phyloP scores from a whole-genome alignment of 768 basidiomycete genomes.

The Tricholoma sp. region DNA sequence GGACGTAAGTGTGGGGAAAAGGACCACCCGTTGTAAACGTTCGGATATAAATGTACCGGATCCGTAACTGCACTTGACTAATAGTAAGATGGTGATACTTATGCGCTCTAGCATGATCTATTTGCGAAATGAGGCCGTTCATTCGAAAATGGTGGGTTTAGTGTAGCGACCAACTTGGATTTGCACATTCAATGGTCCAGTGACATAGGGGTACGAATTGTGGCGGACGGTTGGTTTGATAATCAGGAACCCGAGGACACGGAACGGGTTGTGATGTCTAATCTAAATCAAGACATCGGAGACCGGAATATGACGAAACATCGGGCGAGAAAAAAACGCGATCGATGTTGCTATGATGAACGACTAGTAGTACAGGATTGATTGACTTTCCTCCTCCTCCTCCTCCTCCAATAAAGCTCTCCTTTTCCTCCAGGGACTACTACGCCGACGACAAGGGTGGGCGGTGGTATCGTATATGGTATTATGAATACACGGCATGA shows the following conservation, averaged over 20 bases:
- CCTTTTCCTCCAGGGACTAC: conserved; percentile 5
- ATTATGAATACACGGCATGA: conserved; percentile 10
- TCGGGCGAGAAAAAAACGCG: conserved; percentile 12
- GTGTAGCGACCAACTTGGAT: too few species aligned
- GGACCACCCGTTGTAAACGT: background rate
- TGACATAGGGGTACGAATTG: too few species aligned
- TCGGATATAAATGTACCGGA: background rate
- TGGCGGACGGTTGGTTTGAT: background rate
- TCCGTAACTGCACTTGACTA: background rate
- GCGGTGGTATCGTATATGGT: conserved; percentile 10
- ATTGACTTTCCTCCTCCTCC: conserved; percentile 25
- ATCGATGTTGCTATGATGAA: conserved; percentile 22
- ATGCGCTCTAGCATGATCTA: too few species aligned
- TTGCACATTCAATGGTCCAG: too few species aligned
- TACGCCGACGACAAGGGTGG: conserved; percentile 14
- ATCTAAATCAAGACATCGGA: conserved; percentile 7
- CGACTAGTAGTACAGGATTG: conserved; percentile 24
- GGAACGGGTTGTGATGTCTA: conserved; percentile 10
- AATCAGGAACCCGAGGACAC: conserved; percentile 15
- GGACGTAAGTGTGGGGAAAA: background rate
- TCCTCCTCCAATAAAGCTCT: conserved; percentile 23
- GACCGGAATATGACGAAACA: background rate
- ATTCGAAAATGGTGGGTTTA: too few species aligned
- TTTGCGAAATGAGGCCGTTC: too few species aligned
- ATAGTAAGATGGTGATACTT: too few species aligned